Evolutionary conservation across 306 rosid species (phyloP).

Genomic region (Dalbergia cultrata): DNA sequence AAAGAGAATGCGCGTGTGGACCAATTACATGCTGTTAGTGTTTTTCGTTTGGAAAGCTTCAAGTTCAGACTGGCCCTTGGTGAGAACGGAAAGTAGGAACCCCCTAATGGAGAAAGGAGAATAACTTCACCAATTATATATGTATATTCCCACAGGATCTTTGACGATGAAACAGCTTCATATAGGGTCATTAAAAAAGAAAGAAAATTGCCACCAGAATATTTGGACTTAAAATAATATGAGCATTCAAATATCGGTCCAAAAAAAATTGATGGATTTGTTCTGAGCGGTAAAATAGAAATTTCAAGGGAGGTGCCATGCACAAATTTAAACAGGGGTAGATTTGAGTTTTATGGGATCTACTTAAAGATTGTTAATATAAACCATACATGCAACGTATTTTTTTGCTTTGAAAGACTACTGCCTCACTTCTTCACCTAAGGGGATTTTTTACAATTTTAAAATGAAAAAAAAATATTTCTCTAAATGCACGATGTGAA

Average conservation of each 20-base stretch:
- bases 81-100: not conserved
- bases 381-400: too few relatives aligned
- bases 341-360: too few relatives aligned
- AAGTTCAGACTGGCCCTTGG: not conserved
- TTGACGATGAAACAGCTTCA: not conserved
- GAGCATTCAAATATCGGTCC: not conserved
- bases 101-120: not conserved
- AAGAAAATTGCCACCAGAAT: slow-evolving; percentile 5
- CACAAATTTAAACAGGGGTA: too few relatives aligned
- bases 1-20: not conserved
- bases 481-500: too few relatives aligned
- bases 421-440: too few relatives aligned
- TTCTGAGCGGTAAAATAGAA: too few relatives aligned
- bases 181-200: not conserved
- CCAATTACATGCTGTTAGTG: not conserved
- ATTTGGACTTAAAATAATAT: not conserved
- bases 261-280: not conserved
- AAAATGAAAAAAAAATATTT: too few relatives aligned
- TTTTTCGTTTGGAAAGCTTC: not conserved
- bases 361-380: too few relatives aligned
- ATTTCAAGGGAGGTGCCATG: too few relatives aligned
- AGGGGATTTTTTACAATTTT: too few relatives aligned
- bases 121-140: not conserved
- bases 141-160: not conserved
- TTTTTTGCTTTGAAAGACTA: too few relatives aligned